These are phyloP conservation scores for Fallopia convolvulus DNA, from an alignment of 148 eudicot species.

Conservation along the genomic window DNA sequence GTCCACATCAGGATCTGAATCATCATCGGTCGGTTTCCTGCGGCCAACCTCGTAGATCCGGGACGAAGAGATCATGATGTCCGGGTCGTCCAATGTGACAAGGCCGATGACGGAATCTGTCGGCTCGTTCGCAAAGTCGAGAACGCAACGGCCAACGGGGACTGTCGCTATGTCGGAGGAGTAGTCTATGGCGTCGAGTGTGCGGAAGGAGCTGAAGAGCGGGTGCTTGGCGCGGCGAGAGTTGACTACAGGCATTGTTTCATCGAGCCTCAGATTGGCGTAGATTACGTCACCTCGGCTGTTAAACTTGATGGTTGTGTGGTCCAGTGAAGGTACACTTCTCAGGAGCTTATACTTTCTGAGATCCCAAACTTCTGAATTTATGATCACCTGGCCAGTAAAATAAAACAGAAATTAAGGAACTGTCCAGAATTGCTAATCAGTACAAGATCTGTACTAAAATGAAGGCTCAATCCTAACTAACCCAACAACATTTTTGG, in stretches of 20 bases:
- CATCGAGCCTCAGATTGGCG: constrained; percentile 70
- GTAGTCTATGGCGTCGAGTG: constrained; percentile 78
- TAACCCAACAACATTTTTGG: too few species aligned
- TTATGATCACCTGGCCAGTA: constrained; percentile 74
- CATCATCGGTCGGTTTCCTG: constrained; percentile 75
- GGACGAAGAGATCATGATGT: constrained; percentile 78
- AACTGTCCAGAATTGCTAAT: too few species aligned
- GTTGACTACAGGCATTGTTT: constrained; percentile 53
- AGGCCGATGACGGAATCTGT: constrained; percentile 84
- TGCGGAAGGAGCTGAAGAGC: constrained; percentile 74
- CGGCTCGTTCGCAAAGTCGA: constrained; percentile 76
- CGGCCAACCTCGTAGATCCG: constrained; percentile 87
- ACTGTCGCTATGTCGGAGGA: constrained; percentile 77
- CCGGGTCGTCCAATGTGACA: constrained; percentile 79
- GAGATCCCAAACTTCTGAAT: constrained; percentile 94
- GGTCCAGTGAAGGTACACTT: constrained; percentile 85
- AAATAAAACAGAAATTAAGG: neutral
- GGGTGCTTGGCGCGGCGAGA: constrained; percentile 76
- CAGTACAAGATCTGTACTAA: too few species aligned
- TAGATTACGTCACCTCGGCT: constrained; percentile 83
- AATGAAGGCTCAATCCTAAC: too few species aligned
- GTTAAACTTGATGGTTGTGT: constrained; percentile 73
- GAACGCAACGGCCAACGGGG: constrained; percentile 80
- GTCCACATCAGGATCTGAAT: constrained; percentile 89
- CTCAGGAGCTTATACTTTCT: constrained; percentile 78